These are phyloP conservation scores for Phytophthora constricta DNA, from an alignment of 352 stramenopile genomes.

Conservation along the genomic window DNA sequence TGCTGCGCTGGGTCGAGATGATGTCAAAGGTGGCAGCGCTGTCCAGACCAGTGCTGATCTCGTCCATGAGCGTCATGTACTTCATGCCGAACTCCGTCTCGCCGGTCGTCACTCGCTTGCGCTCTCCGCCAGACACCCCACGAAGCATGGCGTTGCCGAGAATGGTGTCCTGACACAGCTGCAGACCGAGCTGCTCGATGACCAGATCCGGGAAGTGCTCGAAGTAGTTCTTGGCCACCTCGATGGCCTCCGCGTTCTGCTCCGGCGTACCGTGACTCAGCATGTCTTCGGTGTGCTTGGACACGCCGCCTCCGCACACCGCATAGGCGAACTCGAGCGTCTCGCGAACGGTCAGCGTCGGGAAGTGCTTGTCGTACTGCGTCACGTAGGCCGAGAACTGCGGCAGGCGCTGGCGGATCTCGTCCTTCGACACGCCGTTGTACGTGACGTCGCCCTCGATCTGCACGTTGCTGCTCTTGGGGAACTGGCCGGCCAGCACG, in stretches of 20 bases:
- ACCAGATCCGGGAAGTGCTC: constrained; percentile 53
- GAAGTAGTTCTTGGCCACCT: constrained; percentile 31
- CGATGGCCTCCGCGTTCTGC: constrained; percentile 33
- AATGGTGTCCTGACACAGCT: constrained; percentile 56
- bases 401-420: constrained; percentile 29
- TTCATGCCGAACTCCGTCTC: constrained; percentile 84
- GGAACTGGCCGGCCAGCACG: constrained; percentile 36
- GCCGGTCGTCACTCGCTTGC: constrained; percentile 70
- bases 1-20: constrained; percentile 63
- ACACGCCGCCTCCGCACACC: constrained; percentile 31
- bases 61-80: constrained; percentile 85
- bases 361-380: constrained; percentile 41
- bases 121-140: constrained; percentile 70
- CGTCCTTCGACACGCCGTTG: constrained; percentile 31
- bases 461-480: constrained; percentile 26
- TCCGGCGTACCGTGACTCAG: constrained; percentile 40
- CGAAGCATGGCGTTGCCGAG: constrained; percentile 55
- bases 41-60: constrained; percentile 94
- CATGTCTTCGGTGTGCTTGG: constrained; percentile 43
- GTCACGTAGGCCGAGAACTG: constrained; percentile 41
- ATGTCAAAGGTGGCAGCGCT: constrained; percentile 92
- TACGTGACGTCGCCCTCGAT: constrained; percentile 39
- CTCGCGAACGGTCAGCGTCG: constrained; percentile 37
- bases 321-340: constrained; percentile 43
- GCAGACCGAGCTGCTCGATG: constrained; percentile 46